Evolutionary conservation across 1,284 basidiomycete species (phyloP).

Genomic region (Neonothopanus nambi): DNA sequence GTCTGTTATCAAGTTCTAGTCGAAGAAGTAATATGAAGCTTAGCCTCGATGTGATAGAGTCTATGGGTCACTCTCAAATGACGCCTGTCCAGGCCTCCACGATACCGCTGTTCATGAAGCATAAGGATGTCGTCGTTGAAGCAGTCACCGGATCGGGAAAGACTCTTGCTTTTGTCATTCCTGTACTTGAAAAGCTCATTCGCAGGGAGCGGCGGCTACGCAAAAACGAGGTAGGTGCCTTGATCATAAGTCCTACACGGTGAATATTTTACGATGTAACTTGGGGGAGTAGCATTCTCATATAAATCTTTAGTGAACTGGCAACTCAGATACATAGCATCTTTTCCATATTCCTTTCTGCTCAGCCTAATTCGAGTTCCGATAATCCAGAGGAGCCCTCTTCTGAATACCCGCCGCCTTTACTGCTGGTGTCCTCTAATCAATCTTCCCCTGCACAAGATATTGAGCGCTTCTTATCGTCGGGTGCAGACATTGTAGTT

Average conservation of each 20-base stretch:
- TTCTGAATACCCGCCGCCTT: constrained; percentile 59
- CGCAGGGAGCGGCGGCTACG: constrained; percentile 67
- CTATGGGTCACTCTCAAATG: constrained; percentile 85
- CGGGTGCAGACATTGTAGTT: constrained; percentile 82
- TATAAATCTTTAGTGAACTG: constrained; percentile 66
- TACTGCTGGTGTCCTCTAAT: constrained; percentile 86
- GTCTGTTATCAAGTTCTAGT: constrained; percentile 1
- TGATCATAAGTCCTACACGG: constrained; percentile 95
- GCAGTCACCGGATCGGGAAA: constrained; percentile 99
- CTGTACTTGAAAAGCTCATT: constrained; percentile 85
- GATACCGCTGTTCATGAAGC: constrained; percentile 93
- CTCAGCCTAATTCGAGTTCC: constrained; percentile 46
- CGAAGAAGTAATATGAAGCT: constrained; percentile 17
- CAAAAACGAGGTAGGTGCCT: constrained; percentile 85
- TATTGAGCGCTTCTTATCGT: constrained; percentile 69
- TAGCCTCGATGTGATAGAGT: constrained; percentile 79
- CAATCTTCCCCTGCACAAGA: constrained; percentile 77
- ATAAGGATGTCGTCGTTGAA: constrained; percentile 98
- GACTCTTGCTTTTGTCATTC: constrained; percentile 94
- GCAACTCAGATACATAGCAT: constrained; percentile 93
- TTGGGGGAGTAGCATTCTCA: constrained; percentile 13
- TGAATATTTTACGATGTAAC: constrained; percentile 30
- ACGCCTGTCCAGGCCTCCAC: constrained; percentile 97
- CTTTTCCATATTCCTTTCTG: constrained; percentile 75
- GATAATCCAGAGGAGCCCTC: constrained; percentile 24